Evolutionary conservation across 768 basidiomycete genomes (phyloP), one percentile per base, ranked within the genome.

Genomic region (Serendipita sp.): DNA sequence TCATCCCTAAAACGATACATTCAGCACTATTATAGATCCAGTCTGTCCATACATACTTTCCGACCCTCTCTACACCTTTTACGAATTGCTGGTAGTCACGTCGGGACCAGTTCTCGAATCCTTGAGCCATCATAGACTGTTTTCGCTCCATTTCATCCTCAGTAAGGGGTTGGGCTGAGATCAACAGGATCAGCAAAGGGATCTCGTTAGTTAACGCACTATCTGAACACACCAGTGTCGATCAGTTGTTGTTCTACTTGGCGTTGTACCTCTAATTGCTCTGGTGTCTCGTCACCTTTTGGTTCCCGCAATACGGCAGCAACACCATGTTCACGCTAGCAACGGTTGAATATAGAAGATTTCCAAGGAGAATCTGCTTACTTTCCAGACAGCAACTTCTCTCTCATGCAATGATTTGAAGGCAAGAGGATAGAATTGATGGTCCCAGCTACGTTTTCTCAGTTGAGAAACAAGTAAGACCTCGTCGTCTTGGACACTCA

Each of bases 61-160:
- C 94, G 71, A 91, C 84, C 11, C 76, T 77, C 72, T 88, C 89
- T n/a, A 85, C 74, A 1, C 83, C 89, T 45, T 85, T 82, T 54
- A 94, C 79, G 70, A 98, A 89, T 70, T 88, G 89, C 70, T 93
- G 92, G 78, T 93, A 97, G 72, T 97, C 93, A 44, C 91, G 83
- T 69, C 90, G 82, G 72, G 85, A 89, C 95, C 95, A 97, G 68
- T 88, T 84, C 36, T 84, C 82, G 76, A 97, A 97, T 15, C 94
- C 94, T 64, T 86, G 77, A 36, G 78, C 79, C 4, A 84, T 81
- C 35, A 88, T 83, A 51, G 79, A 81, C 35, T 95, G 91, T 75
- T 95, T 97, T 71, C 83, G 78, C 3, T 81, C 80, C 67, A 82
- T 75, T 70, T 99, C 94, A 54, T 91, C 90, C 69, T 97, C 94